These are phyloP conservation scores for Aspergillus heteromorphus DNA, from an alignment of 495 filamentous ascomycete species.

Conservation along the genomic window DNA sequence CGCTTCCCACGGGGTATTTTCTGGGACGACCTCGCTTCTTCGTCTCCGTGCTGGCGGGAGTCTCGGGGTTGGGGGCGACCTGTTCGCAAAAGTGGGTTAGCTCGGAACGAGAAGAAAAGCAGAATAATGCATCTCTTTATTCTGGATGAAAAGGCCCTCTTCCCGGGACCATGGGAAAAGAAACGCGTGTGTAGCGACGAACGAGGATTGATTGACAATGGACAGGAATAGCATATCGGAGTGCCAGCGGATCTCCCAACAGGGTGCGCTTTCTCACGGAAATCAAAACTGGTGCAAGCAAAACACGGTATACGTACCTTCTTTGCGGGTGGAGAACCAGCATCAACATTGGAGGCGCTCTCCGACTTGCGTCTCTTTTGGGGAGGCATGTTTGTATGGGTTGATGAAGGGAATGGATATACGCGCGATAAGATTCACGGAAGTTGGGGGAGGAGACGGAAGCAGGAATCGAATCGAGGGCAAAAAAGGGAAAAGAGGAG, in stretches of 20 bases:
- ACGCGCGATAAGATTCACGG: neutral
- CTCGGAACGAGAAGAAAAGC: neutral
- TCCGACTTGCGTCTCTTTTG: slow-evolving; percentile 27
- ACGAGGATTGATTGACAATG: neutral
- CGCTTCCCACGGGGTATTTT: slow-evolving; percentile 25
- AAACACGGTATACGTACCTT: slow-evolving; percentile 7
- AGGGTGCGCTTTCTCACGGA: slow-evolving; percentile 4
- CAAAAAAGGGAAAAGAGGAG: slow-evolving; percentile 6
- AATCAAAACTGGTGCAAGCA: neutral
- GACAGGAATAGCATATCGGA: slow-evolving; percentile 1
- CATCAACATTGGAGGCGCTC: slow-evolving; percentile 15
- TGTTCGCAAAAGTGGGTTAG: slow-evolving; percentile 1
- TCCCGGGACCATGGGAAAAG: neutral
- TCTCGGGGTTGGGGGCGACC: slow-evolving; percentile 9
- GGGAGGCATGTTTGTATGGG: slow-evolving; percentile 16
- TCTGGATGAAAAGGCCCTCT: neutral
- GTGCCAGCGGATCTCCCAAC: neutral
- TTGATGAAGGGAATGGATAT: neutral
- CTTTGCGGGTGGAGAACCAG: slow-evolving; percentile 19
- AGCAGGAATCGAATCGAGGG: neutral
- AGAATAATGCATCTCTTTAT: neutral
- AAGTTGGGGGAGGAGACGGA: slow-evolving; percentile 1
- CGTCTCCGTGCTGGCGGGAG: slow-evolving; percentile 31
- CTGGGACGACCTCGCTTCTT: slow-evolving; percentile 36
- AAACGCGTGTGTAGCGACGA: neutral